Evolutionary conservation across 2,329 filamentous ascomycete genomes (phyloP).

Genomic region (Diaporthe australafricana): DNA sequence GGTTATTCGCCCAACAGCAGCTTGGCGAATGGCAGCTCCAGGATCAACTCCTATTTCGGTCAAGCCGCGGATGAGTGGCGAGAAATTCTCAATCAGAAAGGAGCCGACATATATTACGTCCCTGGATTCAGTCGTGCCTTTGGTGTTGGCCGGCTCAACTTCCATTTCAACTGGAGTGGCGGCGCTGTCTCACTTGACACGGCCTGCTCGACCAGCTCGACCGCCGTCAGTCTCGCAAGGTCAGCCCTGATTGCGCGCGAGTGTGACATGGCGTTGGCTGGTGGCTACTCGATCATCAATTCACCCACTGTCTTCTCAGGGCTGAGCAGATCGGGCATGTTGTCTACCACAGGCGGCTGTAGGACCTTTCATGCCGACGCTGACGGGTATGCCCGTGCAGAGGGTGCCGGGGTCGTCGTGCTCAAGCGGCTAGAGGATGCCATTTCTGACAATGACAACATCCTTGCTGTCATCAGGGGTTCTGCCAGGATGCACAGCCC

Average conservation of each 20-base stretch:
- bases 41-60: background rate
- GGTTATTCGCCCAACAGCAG: conserved; percentile 4
- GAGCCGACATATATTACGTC: conserved; percentile 9
- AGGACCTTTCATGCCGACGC: conserved; percentile 47
- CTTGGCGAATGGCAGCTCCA: conserved; percentile 23
- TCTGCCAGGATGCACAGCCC: conserved; percentile 50
- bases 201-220: conserved; percentile 51
- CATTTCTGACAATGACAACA: conserved; percentile 56
- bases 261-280: conserved; percentile 48
- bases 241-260: conserved; percentile 45
- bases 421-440: conserved; percentile 61
- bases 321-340: conserved; percentile 51
- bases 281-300: conserved; percentile 53
- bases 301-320: conserved; percentile 44
- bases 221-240: conserved; percentile 46
- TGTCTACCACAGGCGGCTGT: conserved; percentile 50
- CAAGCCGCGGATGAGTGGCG: conserved; percentile 11
- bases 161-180: conserved; percentile 56
- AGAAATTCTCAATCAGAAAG: conserved; percentile 39
- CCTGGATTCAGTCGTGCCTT: conserved; percentile 43
- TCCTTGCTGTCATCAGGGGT: conserved; percentile 53
- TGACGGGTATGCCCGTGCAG: conserved; percentile 64
- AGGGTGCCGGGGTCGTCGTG: conserved; percentile 57
- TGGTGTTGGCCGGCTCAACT: conserved; percentile 49
- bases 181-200: conserved; percentile 54